Percentiles rank a stretch among this genome's conserved stretches.
phyloP scores from a whole-genome alignment of 805 yeast genomes.

The Diddensiella caesifluorescens region DNA sequence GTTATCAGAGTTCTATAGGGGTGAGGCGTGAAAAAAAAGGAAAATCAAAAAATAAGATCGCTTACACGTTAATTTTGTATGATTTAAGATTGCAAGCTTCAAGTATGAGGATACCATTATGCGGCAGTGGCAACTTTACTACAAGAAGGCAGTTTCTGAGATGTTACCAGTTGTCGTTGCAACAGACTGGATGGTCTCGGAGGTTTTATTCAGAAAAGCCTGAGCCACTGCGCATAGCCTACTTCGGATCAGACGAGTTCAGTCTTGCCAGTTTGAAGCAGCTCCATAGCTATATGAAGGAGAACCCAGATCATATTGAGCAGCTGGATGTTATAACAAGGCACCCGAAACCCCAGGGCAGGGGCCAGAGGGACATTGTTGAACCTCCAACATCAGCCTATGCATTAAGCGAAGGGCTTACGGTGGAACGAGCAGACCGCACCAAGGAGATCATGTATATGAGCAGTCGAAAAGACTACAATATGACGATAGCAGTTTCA shows the following conservation, averaged over 20 bases:
- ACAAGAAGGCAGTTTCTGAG: too few species aligned
- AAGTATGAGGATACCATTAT: too few species aligned
- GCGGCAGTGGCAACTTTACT: too few species aligned
- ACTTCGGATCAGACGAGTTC: conserved; percentile 75
- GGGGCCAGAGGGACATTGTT: conserved; percentile 41
- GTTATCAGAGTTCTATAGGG: too few species aligned
- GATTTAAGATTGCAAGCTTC: too few species aligned
- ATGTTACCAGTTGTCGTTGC: too few species aligned
- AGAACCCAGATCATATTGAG: conserved; percentile 23
- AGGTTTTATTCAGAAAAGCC: too few species aligned
- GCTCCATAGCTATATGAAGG: conserved; percentile 31
- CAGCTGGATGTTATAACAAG: conserved; percentile 59
- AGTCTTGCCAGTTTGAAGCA: conserved; percentile 48
- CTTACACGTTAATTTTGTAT: too few species aligned
- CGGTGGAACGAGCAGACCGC: conserved; percentile 22
- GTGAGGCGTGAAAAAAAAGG: too few species aligned
- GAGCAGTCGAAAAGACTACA: conserved; percentile 34
- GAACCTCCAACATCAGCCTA: conserved; percentile 43
- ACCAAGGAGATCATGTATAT: conserved; percentile 19
- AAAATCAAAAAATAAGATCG: too few species aligned
- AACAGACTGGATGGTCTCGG: too few species aligned
- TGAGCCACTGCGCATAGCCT: conserved; percentile 42
- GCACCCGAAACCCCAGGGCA: conserved; percentile 58
- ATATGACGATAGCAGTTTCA: conserved; percentile 84
- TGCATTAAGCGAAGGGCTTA: conserved; percentile 15